These are phyloP conservation scores for Chaetomium sp. DNA, from an alignment of 2,329 filamentous ascomycete species.

Conservation along the genomic window DNA sequence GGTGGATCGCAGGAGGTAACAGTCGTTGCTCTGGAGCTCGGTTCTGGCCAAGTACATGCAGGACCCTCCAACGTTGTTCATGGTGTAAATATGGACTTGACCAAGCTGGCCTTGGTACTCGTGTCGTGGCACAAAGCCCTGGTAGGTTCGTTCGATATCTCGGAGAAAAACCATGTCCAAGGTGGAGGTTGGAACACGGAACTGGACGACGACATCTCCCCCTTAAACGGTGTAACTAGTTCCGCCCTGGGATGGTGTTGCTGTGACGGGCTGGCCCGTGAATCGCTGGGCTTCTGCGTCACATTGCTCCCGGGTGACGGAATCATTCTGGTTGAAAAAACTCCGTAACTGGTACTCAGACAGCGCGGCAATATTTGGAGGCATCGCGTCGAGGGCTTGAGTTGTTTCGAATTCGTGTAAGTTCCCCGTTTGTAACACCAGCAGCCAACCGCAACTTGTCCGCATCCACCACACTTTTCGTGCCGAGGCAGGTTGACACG, in stretches of 20 bases:
- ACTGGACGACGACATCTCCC: neutral
- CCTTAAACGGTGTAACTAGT: neutral
- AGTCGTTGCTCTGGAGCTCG: neutral
- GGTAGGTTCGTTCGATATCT: neutral
- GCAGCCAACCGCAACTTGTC: too few species aligned
- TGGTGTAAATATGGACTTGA: neutral
- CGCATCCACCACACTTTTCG: too few species aligned
- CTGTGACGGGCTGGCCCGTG: neutral
- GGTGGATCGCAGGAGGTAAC: neutral
- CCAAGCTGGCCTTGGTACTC: neutral
- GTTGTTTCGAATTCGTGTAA: too few species aligned
- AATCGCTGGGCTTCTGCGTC: neutral
- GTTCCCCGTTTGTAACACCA: too few species aligned
- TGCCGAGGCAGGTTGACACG: too few species aligned
- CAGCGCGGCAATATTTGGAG: too few species aligned
- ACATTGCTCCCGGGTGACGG: neutral
- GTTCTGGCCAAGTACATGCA: slow-evolving; percentile 1
- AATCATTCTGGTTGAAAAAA: too few species aligned
- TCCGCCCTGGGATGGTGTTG: neutral
- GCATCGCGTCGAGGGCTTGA: too few species aligned
- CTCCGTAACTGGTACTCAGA: too few species aligned
- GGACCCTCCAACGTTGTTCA: neutral
- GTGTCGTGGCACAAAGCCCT: slow-evolving; percentile 1
- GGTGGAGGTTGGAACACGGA: neutral
- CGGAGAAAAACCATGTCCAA: neutral